Evolutionary conservation across 2,329 filamentous ascomycete genomes (phyloP), one percentile per base, ranked within the genome.

Genomic region (Kalaharituber pfeilii): DNA sequence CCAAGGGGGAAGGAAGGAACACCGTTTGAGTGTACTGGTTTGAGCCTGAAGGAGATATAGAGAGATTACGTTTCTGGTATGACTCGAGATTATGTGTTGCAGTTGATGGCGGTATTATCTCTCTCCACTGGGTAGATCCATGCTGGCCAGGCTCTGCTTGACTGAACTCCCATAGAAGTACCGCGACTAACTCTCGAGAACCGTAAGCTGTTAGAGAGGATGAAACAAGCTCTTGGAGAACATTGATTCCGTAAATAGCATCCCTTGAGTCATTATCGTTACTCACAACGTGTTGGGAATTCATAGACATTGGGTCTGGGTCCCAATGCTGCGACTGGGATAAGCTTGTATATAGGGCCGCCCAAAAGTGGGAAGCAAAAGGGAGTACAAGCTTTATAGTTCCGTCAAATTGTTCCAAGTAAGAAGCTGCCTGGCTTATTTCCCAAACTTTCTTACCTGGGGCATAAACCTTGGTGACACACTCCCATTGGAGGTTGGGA

Each of bases 81-180:
- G 2, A 5, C 33, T 39, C 33, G 33, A 15, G 20, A 18, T 39
- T 25, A 47, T 5, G 42, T 5, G 42, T 25, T 22, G 25, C 2
- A 22, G 1, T 20, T 47, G 42, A 13, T 47, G 42, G 42, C 6
- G 42, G 42, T 18, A 47, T 6, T 15, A 47, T 24, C 24, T 47
- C 18, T 11, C 42, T 5, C 42, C 42, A 47, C 42, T 47, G 5
- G 4, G 42, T 9, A 22, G 25, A 20, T 47, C 42, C 42, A 47
- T 15, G 42, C 11, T 47, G n/a, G 3, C 5, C n/a, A 11, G 15
- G 2, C 42, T 22, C 5, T 1, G 5, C 42, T 25, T 64, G 63
- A 33, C 54, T 62, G 53, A 64, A 63, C 53, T 64, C 62, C 62
- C 62, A 64, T 29, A 64, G 59, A 44, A 64, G 62, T 29, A 64